Base-by-base conservation (phyloP, 139 green algal genomes). In the Diplosphaera chodatii region DNA sequence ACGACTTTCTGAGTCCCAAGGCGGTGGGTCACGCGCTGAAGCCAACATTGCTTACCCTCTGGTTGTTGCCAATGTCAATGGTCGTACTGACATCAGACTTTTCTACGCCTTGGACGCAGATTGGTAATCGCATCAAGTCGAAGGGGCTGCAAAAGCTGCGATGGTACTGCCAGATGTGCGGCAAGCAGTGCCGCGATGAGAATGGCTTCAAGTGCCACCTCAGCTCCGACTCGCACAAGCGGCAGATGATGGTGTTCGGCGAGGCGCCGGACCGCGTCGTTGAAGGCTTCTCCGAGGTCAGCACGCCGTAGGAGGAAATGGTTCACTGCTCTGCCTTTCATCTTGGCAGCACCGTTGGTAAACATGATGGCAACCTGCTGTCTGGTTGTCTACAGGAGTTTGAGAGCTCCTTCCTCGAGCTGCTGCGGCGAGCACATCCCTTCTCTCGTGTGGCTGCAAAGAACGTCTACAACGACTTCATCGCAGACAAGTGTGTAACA, bases 121-220 rank as follows among this genome's bases (percentile, higher is more conserved):
- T 99, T 74, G 89, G 83, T 40, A 99, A 98, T 62, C 78, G 88
- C n/a, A 97, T 96, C 74, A 97, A 98, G 85, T 82, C 93, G 59
- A 98, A 98, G 74, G 95, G 95, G 15, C 81, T 99, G 32, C 85
- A 95, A 71, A 97, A 96, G 83, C 89, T 99, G 48, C 85, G 91
- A 5, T 99, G 88, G 86, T 87, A 81, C 62, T 80, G 75, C 68
- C 94, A 99, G 84, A 90, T 97, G 83, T 99, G 95, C 77, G 82
- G 96, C 68, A 98, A 98, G 82, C 91, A 97, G 78, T 98, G 94
- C 78, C 84, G 95, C 20, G 95, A 99, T 76, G 95, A 98, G 73
- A 99, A 99, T 77, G 94, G 94, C 20, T 99, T 99, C 87, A 98
- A 97, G 74, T 97, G 92, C 77, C 92, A 97, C 79, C 85, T 94